Base-by-base conservation (phyloP, 352 stramenopile species). In the Phytophthora foliorum region DNA sequence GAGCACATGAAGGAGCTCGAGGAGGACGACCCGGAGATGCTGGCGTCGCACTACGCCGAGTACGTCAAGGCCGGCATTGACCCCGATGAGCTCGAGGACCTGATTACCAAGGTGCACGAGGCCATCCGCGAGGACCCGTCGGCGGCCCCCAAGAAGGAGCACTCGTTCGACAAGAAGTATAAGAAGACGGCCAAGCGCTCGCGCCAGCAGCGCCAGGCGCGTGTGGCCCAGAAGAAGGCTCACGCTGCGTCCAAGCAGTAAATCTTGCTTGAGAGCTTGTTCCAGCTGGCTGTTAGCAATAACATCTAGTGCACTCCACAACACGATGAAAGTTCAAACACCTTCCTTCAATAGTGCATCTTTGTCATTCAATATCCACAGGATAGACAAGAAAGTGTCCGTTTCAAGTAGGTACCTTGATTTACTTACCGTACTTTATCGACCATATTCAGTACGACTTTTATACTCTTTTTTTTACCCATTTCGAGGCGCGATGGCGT, bases 1-100 rank as follows among this genome's bases (percentile, higher is more conserved):
- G 98, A 99, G 78, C 99, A 99, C 94, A 99, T 99, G 97, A 98
- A 99, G 82, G 97, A 99, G 78, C 89, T 99, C 22, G 96, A 99
- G 85, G 97, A 99, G 80, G 97, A 99, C 77, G 97, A 99, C 86
- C 97, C 98, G 54, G 94, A 98, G 70, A 98, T 98, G 84, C 98
- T 99, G 86, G 92, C 98, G 38, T 82, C 95, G 71, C 97, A 99
- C 78, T 99, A 99, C 83, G 95, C 97, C 38, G 80, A 91, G 60
- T 99, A 98, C 90, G 90, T 98, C 72, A 91, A 91, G 61, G 89
- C 93, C n/a, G 95, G 94, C 42, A 82, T 99, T 48, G 83, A 84
- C 42, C 88, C 94, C 45, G 97, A 99, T 78, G 94, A 98, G 61
- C 88, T 96, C 9, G 91, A 97, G 77, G 91, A 96, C 70, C 44